Conservation (phyloP, 2,329 filamentous ascomycete genomes). For the Raffaelea ambrosiae region DNA sequence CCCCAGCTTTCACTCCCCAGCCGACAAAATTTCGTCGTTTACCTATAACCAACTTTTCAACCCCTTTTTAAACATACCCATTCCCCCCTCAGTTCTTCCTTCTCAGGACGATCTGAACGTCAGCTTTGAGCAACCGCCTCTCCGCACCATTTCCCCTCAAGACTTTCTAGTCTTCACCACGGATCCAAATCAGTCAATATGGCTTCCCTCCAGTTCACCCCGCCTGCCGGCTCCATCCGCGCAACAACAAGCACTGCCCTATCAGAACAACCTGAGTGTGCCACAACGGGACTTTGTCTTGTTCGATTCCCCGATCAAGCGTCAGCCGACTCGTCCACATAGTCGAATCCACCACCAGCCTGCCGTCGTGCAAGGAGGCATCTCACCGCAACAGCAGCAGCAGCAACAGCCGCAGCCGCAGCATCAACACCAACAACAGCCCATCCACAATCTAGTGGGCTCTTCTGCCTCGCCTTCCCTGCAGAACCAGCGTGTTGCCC, state of each 20-base stretch:
- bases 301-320: conserved; percentile 46
- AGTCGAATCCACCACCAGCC: conserved; percentile 31
- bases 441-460: conserved; percentile 25
- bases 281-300: conserved; percentile 70
- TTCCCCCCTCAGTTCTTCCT: conserved; percentile 42
- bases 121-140: conserved; percentile 49
- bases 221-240: conserved; percentile 56
- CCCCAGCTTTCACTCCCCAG: conserved; percentile 22
- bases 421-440: conserved; percentile 30
- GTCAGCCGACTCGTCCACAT: conserved; percentile 27
- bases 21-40: conserved; percentile 46
- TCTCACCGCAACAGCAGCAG: conserved; percentile 30
- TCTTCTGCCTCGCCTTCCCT: conserved; percentile 33
- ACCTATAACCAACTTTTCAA: conserved; percentile 22
- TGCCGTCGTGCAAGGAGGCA: conserved; percentile 26
- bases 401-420: conserved; percentile 20
- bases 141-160: conserved; percentile 53
- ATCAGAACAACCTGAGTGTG: conserved; percentile 28
- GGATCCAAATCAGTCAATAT: conserved; percentile 69
- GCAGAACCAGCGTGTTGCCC: conserved; percentile 52
- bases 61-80: conserved; percentile 38
- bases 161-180: conserved; percentile 73
- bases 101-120: conserved; percentile 59
- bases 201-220: conserved; percentile 62
- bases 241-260: conserved; percentile 45